Percentiles rank a stretch among this genome's conserved stretches.
These are phyloP conservation scores for Boletus insuetus DNA, from an alignment of 768 basidiomycete genomes.

Conservation along the genomic window DNA sequence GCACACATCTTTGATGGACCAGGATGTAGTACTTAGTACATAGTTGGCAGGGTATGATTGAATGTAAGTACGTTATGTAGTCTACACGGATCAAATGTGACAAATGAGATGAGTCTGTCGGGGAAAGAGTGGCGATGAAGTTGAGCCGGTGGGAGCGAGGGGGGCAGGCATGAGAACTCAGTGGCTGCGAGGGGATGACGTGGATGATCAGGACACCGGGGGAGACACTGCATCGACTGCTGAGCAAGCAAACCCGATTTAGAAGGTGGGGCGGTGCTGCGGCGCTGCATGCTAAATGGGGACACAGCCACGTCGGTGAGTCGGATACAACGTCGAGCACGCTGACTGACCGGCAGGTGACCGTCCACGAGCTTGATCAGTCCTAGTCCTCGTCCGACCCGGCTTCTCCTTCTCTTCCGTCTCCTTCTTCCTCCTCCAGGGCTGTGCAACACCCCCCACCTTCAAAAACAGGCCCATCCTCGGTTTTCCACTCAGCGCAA, in stretches of 20 bases:
- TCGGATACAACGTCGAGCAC: slow-evolving; percentile 35
- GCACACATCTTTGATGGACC: slow-evolving; percentile 55
- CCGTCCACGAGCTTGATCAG: slow-evolving; percentile 8
- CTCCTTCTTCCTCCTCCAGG: background rate
- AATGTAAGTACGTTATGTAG: background rate
- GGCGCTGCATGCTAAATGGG: slow-evolving; percentile 34
- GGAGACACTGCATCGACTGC: slow-evolving; percentile 24
- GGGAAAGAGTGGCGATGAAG: background rate
- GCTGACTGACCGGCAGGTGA: background rate
- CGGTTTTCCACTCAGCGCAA: slow-evolving; percentile 12
- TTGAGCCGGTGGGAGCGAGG: slow-evolving; percentile 4
- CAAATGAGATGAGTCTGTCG: background rate
- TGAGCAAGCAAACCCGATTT: slow-evolving; percentile 15
- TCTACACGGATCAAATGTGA: background rate
- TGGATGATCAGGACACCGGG: slow-evolving; percentile 12
- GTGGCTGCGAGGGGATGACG: background rate
- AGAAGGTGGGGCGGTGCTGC: slow-evolving; percentile 32
- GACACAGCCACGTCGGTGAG: slow-evolving; percentile 33
- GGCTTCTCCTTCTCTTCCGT: slow-evolving; percentile 15
- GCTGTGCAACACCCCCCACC: slow-evolving; percentile 17
- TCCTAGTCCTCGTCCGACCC: slow-evolving; percentile 1
- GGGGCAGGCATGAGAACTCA: background rate
- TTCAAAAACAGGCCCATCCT: slow-evolving; percentile 18
- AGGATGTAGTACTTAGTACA: slow-evolving; percentile 4
- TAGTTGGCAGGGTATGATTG: background rate